Base-by-base conservation (phyloP, 2,329 filamentous ascomycete species). In the Monosporascus ibericus region DNA sequence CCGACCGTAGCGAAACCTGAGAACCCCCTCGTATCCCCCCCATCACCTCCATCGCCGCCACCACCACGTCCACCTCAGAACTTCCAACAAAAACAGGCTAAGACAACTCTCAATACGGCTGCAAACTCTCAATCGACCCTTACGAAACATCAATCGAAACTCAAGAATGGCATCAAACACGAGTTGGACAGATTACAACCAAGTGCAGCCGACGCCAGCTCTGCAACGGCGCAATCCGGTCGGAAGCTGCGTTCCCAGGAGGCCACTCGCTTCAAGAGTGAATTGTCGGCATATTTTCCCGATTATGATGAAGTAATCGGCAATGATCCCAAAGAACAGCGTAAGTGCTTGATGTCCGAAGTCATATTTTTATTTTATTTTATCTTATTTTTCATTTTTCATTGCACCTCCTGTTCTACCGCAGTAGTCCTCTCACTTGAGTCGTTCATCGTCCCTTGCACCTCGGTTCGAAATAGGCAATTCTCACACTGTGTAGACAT, bases 281-380 rank as follows among this genome's bases (percentile, higher is more conserved):
- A 96, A 66, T 78, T 97, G 55, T 86, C 91, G 38, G 81, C 84
- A 47, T 97, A 96, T 72, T 96, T 97, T 65, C 85, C 88, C 49
- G 92, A 95, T 65, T 97, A 96, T 70, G 92, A 96, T 70, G 90
- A 95, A 67, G 82, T 96, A 60, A 90, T 97, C 72, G 91, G 89
- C 56, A 89, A 95, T 66, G 86, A 90, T 57, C 82, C 85, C 39
- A 87, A 87, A 62, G 86, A 92, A 70, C 77, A 86, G 61, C 86
- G 91, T 92, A 79, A 68, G 82, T 76, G 22, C n/a, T 44, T 48
- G 40, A 48, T 22, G 18, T 15, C 37, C 42, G 15, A 8, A 24
- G 38, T 57, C 50, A 48, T 55, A 60, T 39, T 44, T 44, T 39
- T 30, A 14, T 11, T 27, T 25, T 25, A 5, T 25, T 6, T 25